Conservation (phyloP, 2,329 filamentous ascomycete species). For the Setomelanomma holmii region DNA sequence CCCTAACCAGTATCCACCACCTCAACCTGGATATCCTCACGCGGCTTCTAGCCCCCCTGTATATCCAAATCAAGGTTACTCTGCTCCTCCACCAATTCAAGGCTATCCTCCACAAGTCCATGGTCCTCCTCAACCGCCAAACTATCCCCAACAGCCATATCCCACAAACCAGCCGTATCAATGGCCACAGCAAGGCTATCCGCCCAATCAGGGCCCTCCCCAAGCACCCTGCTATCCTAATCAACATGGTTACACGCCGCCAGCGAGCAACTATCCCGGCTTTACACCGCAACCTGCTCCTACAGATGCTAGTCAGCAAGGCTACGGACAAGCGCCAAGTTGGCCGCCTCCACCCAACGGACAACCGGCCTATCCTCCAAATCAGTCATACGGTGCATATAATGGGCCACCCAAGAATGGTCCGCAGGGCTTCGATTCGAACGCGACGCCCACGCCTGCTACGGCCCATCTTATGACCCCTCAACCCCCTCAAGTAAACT, state of each 20-base stretch:
- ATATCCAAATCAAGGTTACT: slow-evolving; percentile 34
- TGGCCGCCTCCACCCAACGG: slow-evolving; percentile 31
- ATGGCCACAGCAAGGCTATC: slow-evolving; percentile 35
- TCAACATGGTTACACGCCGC: slow-evolving; percentile 29
- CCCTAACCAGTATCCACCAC: slow-evolving; percentile 34
- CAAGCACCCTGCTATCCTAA: slow-evolving; percentile 30
- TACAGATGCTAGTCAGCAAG: slow-evolving; percentile 29
- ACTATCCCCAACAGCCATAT: slow-evolving; percentile 27
- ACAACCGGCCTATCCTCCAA: slow-evolving; percentile 22
- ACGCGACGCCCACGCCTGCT: slow-evolving; percentile 38
- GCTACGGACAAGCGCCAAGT: slow-evolving; percentile 29
- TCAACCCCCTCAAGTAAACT: slow-evolving; percentile 13
- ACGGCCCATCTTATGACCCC: slow-evolving; percentile 26
- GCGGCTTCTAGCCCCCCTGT: slow-evolving; percentile 22
- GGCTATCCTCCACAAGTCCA: slow-evolving; percentile 35
- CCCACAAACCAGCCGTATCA: slow-evolving; percentile 30
- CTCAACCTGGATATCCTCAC: slow-evolving; percentile 37
- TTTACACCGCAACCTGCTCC: slow-evolving; percentile 28
- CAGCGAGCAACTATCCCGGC: slow-evolving; percentile 22
- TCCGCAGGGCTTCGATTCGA: slow-evolving; percentile 25
- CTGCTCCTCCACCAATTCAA: slow-evolving; percentile 24
- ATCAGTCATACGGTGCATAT: slow-evolving; percentile 23
- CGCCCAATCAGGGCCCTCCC: slow-evolving; percentile 27
- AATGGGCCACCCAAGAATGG: slow-evolving; percentile 12
- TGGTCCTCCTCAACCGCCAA: slow-evolving; percentile 26